Conservation (phyloP, 176 grass and related monocot species). For the Aegilops umbellulata region DNA sequence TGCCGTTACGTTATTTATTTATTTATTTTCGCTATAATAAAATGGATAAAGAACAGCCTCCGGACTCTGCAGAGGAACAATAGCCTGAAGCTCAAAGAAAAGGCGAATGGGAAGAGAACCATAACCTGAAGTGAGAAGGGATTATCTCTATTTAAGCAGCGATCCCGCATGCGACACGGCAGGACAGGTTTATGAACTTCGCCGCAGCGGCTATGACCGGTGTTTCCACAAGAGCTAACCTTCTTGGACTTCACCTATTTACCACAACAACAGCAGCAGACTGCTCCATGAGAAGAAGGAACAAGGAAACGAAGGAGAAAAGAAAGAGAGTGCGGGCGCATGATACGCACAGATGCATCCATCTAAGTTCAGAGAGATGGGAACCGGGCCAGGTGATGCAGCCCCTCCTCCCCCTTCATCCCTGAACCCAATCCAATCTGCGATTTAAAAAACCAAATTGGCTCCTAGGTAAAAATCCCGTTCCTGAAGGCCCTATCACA, state of each 20-base stretch:
- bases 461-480: neutral
- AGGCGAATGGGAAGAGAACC: neutral
- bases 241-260: constrained; percentile 50
- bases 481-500: constrained; percentile 9
- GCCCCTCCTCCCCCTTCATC: constrained; percentile 42
- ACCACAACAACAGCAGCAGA: neutral
- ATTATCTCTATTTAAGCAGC: constrained; percentile 29
- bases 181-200: constrained; percentile 31
- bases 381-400: constrained; percentile 36
- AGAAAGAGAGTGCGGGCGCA: neutral
- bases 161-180: constrained; percentile 31
- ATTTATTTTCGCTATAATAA: neutral
- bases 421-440: constrained; percentile 21
- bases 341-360: constrained; percentile 51
- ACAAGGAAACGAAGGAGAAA: neutral
- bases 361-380: constrained; percentile 54
- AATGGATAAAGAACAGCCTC: neutral
- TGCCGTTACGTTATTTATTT: neutral
- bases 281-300: neutral
- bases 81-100: neutral
- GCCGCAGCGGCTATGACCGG: constrained; percentile 50
- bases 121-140: constrained; percentile 63
- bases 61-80: neutral
- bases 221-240: constrained; percentile 36
- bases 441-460: neutral